Base-by-base conservation (phyloP, 169 alveolate species). In the Blepharisma undulans region DNA sequence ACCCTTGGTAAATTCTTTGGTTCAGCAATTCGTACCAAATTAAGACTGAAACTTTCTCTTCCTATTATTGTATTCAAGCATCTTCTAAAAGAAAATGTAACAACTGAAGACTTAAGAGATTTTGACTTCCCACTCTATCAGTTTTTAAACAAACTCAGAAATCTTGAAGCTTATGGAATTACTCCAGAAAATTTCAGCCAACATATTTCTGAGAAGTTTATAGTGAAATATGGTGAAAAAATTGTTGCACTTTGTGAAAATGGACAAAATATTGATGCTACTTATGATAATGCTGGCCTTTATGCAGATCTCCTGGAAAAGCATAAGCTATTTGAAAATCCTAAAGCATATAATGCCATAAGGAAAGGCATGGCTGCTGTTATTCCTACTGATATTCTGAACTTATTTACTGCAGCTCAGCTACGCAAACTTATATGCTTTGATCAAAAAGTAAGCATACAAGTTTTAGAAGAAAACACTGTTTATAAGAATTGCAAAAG, bases 361-460 rank as follows among this genome's bases (percentile, higher is more conserved):
- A 27, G 91, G 12, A 27, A 86, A 72, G 91, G 91, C 25, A 86
- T 86, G 18, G 71, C 85, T 14, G 95, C 89, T n/a, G 93, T 96
- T 36, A 87, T 96, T 77, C 98, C 97, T n/a, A 88, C 93, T 19
- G 93, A 88, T 25, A 60, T 92, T 22, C 60, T 94, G 27, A 92
- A 94, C 60, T 84, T 96, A 66, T 92, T 94, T 32, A 82, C 95
- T 74, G 93, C 94, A 86, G 88, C 72, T 25, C 89, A 95, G 77
- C 84, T 96, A 66, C 97, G 96, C 92, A 90, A 92, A 87, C 92
- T 96, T 34, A 97, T 98, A 34, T 97, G 98, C 89, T 98, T 98
- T 72, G 95, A 92, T 27, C 97, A 98, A 19, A 94, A 94, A 5
- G 92, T 98, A 71, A 98, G 97, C 89, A 86, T 97, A 29, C 98